phyloP scores from a whole-genome alignment of 441 rosid species.

The Erodium trifolium region DNA sequence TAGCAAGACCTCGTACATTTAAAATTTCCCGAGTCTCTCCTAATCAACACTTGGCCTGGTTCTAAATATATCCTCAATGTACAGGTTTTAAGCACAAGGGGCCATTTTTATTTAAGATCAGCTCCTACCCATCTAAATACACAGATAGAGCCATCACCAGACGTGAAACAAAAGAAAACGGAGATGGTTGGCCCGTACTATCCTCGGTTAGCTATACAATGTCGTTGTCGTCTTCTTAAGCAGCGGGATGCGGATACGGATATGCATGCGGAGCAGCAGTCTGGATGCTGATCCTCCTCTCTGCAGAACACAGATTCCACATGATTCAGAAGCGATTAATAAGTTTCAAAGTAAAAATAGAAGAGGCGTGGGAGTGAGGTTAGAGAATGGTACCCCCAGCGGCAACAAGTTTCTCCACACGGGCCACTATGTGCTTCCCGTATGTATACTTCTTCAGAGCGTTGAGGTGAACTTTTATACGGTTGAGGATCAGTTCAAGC shows the following conservation, averaged over 20 bases:
- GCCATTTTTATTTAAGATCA: conserved; percentile 35
- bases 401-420: conserved; percentile 27
- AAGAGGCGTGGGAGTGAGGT: background rate
- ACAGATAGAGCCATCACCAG: conserved; percentile 25
- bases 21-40: too few relatives aligned
- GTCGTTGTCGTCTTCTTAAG: conserved; percentile 39
- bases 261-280: conserved; percentile 29
- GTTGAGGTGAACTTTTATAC: conserved; percentile 87
- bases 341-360: background rate
- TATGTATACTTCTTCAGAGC: conserved; percentile 95
- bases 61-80: conserved; percentile 56
- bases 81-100: conserved; percentile 60
- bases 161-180: conserved; percentile 20
- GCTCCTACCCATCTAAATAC: conserved; percentile 38
- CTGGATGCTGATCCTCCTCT: conserved; percentile 58
- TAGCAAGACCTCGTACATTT: too few relatives aligned
- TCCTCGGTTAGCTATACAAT: conserved; percentile 77
- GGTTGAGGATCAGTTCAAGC: conserved; percentile 79
- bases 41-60: background rate
- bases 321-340: too few relatives aligned
- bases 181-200: conserved; percentile 30
- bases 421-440: conserved; percentile 89
- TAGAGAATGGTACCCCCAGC: conserved; percentile 65
- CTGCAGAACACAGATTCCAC: conserved; percentile 28
- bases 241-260: conserved; percentile 32